phyloP scores from a whole-genome alignment of 345 rosid genomes.

The Pelargonium nanum region DNA sequence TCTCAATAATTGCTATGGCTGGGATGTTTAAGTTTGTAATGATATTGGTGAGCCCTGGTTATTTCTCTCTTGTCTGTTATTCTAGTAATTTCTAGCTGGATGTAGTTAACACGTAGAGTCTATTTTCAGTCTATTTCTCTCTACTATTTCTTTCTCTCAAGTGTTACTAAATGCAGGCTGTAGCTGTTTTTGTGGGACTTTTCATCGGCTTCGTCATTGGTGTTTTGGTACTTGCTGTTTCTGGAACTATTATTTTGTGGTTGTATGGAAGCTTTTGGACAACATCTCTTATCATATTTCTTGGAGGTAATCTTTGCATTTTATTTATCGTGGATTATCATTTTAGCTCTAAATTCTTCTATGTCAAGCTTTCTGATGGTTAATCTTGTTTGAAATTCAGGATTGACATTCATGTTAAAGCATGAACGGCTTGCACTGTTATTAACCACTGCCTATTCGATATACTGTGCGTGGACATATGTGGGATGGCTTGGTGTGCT shows the following conservation, averaged over 20 bases:
- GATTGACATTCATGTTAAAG: slow-evolving; percentile 52
- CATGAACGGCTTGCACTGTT: slow-evolving; percentile 67
- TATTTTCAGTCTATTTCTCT: not conserved
- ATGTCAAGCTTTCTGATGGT: slow-evolving; percentile 5
- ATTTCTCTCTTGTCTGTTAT: not conserved
- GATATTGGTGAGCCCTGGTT: slow-evolving; percentile 48
- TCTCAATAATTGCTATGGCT: slow-evolving; percentile 67
- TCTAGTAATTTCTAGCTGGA: not conserved
- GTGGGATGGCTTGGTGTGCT: slow-evolving; percentile 79
- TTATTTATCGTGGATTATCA: slow-evolving; percentile 1
- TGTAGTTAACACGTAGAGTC: not conserved
- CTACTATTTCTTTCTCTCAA: slow-evolving; percentile 1
- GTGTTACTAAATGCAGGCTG: slow-evolving; percentile 32
- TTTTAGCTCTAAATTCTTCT: slow-evolving; percentile 1
- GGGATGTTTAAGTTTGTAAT: slow-evolving; percentile 64
- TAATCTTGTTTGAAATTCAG: slow-evolving; percentile 29
- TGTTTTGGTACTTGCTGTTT: slow-evolving; percentile 45
- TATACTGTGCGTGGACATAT: slow-evolving; percentile 69
- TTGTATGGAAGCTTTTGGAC: slow-evolving; percentile 94
- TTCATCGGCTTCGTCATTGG: slow-evolving; percentile 60
- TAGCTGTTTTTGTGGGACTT: slow-evolving; percentile 48
- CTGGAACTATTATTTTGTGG: slow-evolving; percentile 63
- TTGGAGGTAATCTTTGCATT: slow-evolving; percentile 50
- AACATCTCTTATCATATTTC: slow-evolving; percentile 45
- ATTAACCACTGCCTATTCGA: slow-evolving; percentile 50